Percentiles rank a stretch among this genome's conserved stretches.
Evolutionary conservation across 495 filamentous ascomycete species (phyloP).

Genomic region (Jackrogersella minutella): DNA sequence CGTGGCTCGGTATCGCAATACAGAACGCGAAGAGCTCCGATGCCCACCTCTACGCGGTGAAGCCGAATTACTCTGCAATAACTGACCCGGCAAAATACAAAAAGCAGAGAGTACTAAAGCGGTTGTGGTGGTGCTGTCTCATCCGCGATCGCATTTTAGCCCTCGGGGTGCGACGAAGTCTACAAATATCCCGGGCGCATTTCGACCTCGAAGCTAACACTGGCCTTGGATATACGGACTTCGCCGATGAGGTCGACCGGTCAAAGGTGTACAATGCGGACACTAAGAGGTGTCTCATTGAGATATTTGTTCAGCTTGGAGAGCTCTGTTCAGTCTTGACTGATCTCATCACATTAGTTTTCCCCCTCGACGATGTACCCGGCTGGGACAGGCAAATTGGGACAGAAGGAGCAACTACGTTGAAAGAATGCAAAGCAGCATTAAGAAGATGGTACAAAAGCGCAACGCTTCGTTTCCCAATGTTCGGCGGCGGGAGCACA

Average conservation of each 20-base stretch:
- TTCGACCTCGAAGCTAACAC: slow-evolving; percentile 48
- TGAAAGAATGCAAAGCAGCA: slow-evolving; percentile 42
- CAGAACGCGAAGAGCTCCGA: slow-evolving; percentile 57
- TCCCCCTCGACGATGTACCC: slow-evolving; percentile 48
- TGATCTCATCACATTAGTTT: slow-evolving; percentile 54
- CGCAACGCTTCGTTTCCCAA: slow-evolving; percentile 43
- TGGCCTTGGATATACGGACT: slow-evolving; percentile 49
- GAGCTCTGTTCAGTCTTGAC: slow-evolving; percentile 57
- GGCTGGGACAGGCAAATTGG: slow-evolving; percentile 43
- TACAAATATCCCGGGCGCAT: slow-evolving; percentile 55
- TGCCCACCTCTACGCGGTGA: slow-evolving; percentile 47
- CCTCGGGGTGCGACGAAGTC: slow-evolving; percentile 56
- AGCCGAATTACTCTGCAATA: slow-evolving; percentile 36
- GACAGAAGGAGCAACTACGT: slow-evolving; percentile 26
- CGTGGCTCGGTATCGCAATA: slow-evolving; percentile 58
- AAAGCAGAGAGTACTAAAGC: slow-evolving; percentile 48
- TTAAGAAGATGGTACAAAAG: slow-evolving; percentile 46
- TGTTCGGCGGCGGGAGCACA: slow-evolving; percentile 37
- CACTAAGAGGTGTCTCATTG: slow-evolving; percentile 52
- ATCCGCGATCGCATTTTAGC: slow-evolving; percentile 60
- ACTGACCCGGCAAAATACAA: slow-evolving; percentile 42
- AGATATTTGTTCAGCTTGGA: slow-evolving; percentile 56
- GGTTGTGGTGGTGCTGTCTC: slow-evolving; percentile 61
- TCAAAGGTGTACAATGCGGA: slow-evolving; percentile 55
- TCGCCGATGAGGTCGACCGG: slow-evolving; percentile 52